A percentile compares a stretch with the other conserved stretches of the same genome.
Conservation (phyloP, 495 filamentous ascomycete genomes). For the Glutinoglossum americanum region DNA sequence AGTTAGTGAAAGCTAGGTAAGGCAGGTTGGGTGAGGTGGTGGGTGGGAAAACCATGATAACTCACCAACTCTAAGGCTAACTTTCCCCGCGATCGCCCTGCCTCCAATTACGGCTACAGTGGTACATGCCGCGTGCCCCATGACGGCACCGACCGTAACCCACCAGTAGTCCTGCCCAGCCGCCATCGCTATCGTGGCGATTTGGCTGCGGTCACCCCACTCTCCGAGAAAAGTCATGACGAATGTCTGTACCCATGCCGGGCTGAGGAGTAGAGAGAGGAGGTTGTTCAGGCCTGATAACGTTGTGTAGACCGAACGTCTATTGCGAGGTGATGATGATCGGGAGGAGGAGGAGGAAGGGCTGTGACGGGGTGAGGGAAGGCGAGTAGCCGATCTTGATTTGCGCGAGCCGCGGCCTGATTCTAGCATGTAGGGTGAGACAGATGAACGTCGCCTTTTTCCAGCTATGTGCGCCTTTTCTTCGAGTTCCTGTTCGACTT, state of each 20-base stretch:
- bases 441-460: constrained; percentile 28
- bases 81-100: constrained; percentile 73
- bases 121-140: constrained; percentile 77
- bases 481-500: constrained; percentile 85
- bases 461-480: constrained; percentile 58
- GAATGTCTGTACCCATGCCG: constrained; percentile 97
- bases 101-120: constrained; percentile 86
- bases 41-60: constrained; percentile 18
- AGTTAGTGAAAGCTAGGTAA: constrained; percentile 2
- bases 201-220: constrained; percentile 95
- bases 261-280: constrained; percentile 66
- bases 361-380: constrained; percentile 36
- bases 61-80: constrained; percentile 93
- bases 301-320: constrained; percentile 13
- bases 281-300: constrained; percentile 61
- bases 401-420: constrained; percentile 33
- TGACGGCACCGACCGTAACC: constrained; percentile 78
- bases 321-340: constrained; percentile 24
- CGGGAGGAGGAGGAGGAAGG: constrained; percentile 34
- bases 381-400: constrained; percentile 34
- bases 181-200: constrained; percentile 97
- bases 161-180: constrained; percentile 98
- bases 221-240: constrained; percentile 97
- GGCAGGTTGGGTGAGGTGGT: background rate
- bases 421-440: constrained; percentile 42